A percentile compares a stretch with the other conserved stretches of the same genome.
These are phyloP conservation scores for Saccharomycopsis malanga DNA, from an alignment of 805 yeast genomes.

Conservation along the genomic window DNA sequence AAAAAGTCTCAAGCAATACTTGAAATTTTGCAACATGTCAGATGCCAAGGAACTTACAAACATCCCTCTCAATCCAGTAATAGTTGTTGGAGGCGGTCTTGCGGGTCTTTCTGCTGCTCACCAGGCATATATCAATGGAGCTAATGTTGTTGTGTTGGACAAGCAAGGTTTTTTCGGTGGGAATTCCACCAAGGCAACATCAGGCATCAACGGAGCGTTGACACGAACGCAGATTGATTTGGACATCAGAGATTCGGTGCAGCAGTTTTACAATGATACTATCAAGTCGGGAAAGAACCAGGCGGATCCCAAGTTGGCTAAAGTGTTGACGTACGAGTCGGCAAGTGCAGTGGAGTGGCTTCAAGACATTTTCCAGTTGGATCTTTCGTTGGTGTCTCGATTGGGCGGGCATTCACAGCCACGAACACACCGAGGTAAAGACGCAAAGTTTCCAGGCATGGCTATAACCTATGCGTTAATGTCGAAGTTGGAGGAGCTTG, in stretches of 20 bases:
- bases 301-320: constrained; percentile 53
- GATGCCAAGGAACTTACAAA: constrained; percentile 6
- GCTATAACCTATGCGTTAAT: constrained; percentile 51
- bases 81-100: constrained; percentile 59
- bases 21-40: too few relatives aligned
- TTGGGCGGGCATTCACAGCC: constrained; percentile 79
- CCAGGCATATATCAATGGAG: constrained; percentile 46
- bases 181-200: constrained; percentile 59
- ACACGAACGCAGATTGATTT: constrained; percentile 51
- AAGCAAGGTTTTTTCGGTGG: constrained; percentile 58
- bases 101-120: constrained; percentile 61
- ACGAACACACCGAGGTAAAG: constrained; percentile 75
- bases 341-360: constrained; percentile 70
- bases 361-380: constrained; percentile 52
- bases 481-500: constrained; percentile 41
- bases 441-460: constrained; percentile 58
- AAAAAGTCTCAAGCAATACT: too few relatives aligned
- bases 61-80: constrained; percentile 26
- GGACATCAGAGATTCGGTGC: constrained; percentile 48
- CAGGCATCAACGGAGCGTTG: constrained; percentile 67
- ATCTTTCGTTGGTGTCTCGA: constrained; percentile 61
- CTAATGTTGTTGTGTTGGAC: constrained; percentile 47
- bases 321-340: constrained; percentile 53
- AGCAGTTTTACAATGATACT: constrained; percentile 59
- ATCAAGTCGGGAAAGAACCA: constrained; percentile 55